Conservation (phyloP, 306 rosid genomes). For the Prosopis cineraria region DNA sequence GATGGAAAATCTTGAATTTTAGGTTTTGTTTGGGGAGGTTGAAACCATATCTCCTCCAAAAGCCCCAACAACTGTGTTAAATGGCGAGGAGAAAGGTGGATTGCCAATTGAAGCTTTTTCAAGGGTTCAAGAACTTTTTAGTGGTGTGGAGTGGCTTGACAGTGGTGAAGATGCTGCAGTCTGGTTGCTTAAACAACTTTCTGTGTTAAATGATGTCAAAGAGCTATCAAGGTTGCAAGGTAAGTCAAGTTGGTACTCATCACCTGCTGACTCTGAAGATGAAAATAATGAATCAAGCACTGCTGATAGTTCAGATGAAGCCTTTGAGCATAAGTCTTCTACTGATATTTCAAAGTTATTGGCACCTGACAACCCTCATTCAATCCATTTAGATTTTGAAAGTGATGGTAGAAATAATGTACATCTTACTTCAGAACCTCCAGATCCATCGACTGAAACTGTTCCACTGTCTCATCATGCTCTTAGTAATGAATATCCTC, state of each 20-base stretch:
- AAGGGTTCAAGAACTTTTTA: slow-evolving; percentile 94
- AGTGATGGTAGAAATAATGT: slow-evolving; percentile 43
- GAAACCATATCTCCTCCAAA: slow-evolving; percentile 78
- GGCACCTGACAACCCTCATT: slow-evolving; percentile 48
- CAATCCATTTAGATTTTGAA: slow-evolving; percentile 45
- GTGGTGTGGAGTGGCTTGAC: slow-evolving; percentile 89
- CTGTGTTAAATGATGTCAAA: slow-evolving; percentile 72
- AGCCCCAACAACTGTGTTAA: slow-evolving; percentile 73
- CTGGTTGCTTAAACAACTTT: slow-evolving; percentile 90
- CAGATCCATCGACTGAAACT: slow-evolving; percentile 42
- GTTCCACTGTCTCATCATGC: slow-evolving; percentile 38
- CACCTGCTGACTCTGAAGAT: slow-evolving; percentile 92
- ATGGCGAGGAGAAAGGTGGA: slow-evolving; percentile 97
- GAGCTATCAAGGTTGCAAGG: slow-evolving; percentile 79
- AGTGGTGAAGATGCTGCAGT: slow-evolving; percentile 86
- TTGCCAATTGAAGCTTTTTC: slow-evolving; percentile 97
- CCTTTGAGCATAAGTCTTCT: slow-evolving; percentile 68
- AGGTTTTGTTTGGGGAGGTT: slow-evolving; percentile 96
- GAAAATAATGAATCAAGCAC: slow-evolving; percentile 87
- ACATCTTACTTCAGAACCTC: slow-evolving; percentile 42
- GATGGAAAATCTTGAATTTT: slow-evolving; percentile 34
- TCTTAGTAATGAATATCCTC: slow-evolving; percentile 42
- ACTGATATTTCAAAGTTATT: slow-evolving; percentile 52
- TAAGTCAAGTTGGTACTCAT: slow-evolving; percentile 71
- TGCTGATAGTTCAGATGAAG: slow-evolving; percentile 96